phyloP scores from a whole-genome alignment of 768 basidiomycete genomes.

The Lentinula edodes region DNA sequence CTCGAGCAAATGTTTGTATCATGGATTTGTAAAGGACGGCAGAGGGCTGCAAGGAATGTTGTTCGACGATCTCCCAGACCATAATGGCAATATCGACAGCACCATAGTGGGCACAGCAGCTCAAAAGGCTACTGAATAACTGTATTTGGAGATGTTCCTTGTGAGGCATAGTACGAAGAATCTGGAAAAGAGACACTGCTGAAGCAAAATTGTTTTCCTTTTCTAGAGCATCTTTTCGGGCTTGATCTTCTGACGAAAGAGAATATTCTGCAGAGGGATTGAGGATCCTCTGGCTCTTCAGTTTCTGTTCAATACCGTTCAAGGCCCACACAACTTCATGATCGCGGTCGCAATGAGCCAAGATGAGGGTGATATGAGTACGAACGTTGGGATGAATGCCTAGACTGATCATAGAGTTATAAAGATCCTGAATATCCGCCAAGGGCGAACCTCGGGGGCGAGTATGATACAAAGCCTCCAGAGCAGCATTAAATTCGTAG shows the following conservation, averaged over 20 bases:
- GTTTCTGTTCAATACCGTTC: conserved; percentile 33
- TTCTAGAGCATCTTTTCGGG: conserved; percentile 37
- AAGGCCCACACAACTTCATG: conserved; percentile 50
- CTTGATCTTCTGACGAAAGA: conserved; percentile 11
- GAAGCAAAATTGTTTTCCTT: conserved; percentile 66
- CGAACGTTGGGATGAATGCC: conserved; percentile 54
- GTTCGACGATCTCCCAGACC: conserved; percentile 60
- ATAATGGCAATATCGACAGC: conserved; percentile 57
- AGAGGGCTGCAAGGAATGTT: conserved; percentile 26
- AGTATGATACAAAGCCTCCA: conserved; percentile 45
- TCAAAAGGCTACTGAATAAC: conserved; percentile 53
- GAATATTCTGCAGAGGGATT: not conserved
- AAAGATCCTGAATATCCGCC: conserved; percentile 53
- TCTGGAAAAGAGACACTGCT: conserved; percentile 70
- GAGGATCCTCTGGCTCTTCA: conserved; percentile 24
- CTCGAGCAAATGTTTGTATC: conserved; percentile 51
- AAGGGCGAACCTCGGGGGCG: conserved; percentile 50
- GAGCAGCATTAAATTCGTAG: conserved; percentile 56
- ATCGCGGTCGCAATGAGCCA: conserved; percentile 62
- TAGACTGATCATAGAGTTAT: conserved; percentile 63
- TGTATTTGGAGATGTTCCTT: conserved; percentile 23
- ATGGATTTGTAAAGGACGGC: conserved; percentile 46
- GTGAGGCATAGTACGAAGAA: conserved; percentile 36
- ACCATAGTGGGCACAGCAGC: conserved; percentile 52
- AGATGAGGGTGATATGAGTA: conserved; percentile 62